These are phyloP conservation scores for Ascochyta rabiei DNA, from an alignment of 2,329 filamentous ascomycete species.

Conservation along the genomic window DNA sequence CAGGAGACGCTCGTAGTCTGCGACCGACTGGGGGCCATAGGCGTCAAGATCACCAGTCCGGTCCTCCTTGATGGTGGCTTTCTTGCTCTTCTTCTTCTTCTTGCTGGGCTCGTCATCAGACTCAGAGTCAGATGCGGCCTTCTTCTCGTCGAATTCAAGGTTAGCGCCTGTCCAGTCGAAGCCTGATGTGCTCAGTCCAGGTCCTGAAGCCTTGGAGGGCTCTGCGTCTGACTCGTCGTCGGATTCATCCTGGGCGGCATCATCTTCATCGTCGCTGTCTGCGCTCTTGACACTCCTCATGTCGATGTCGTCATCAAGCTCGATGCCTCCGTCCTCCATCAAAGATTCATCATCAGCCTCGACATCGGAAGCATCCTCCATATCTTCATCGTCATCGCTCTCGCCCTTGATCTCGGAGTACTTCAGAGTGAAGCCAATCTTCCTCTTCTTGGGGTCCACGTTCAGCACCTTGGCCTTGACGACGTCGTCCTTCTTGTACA, in stretches of 20 bases:
- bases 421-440: slow-evolving; percentile 89
- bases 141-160: slow-evolving; percentile 59
- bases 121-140: slow-evolving; percentile 59
- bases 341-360: slow-evolving; percentile 46
- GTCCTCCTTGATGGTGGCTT: slow-evolving; percentile 81
- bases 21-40: slow-evolving; percentile 84
- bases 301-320: slow-evolving; percentile 51
- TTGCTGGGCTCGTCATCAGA: slow-evolving; percentile 57
- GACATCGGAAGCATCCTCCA: slow-evolving; percentile 45
- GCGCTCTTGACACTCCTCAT: slow-evolving; percentile 52
- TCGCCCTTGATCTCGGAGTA: slow-evolving; percentile 81
- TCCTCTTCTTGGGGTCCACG: slow-evolving; percentile 74
- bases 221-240: slow-evolving; percentile 33
- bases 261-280: slow-evolving; percentile 42
- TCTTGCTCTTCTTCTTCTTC: slow-evolving; percentile 74
- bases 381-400: slow-evolving; percentile 49
- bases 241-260: slow-evolving; percentile 48
- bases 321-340: slow-evolving; percentile 49
- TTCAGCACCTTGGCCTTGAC: slow-evolving; percentile 91
- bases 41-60: slow-evolving; percentile 89
- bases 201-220: slow-evolving; percentile 35
- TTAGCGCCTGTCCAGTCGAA: slow-evolving; percentile 85
- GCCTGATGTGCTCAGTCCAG: slow-evolving; percentile 72
- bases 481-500: slow-evolving; percentile 88
- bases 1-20: slow-evolving; percentile 92